Evolutionary conservation across 371 early-diverging fungal genomes (phyloP).

Genomic region (Apophysomyces elegans): DNA sequence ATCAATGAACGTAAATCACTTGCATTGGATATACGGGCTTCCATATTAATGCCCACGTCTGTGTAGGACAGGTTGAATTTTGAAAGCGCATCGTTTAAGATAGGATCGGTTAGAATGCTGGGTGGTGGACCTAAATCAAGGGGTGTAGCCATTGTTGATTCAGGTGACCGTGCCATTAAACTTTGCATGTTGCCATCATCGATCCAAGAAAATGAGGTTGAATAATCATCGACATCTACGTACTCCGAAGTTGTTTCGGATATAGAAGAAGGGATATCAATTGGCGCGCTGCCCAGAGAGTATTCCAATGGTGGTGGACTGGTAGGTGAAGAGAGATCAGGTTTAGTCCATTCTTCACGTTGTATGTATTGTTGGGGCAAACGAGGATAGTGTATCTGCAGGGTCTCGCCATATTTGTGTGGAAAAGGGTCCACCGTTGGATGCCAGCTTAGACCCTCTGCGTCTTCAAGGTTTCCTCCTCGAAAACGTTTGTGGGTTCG

Average conservation of each 20-base stretch:
- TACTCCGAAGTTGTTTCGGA: constrained; percentile 11
- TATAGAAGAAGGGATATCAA: not conserved
- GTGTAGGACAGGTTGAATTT: constrained; percentile 36
- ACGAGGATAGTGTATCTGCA: constrained; percentile 5
- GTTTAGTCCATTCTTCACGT: constrained; percentile 4
- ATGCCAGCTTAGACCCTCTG: constrained; percentile 1
- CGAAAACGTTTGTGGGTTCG: constrained; percentile 30
- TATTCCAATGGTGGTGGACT: constrained; percentile 8
- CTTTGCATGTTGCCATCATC: constrained; percentile 5
- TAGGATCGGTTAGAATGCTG: not conserved
- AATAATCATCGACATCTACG: constrained; percentile 4
- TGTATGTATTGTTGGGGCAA: constrained; percentile 1
- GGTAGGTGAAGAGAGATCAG: constrained; percentile 2
- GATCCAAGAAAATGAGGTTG: constrained; percentile 5
- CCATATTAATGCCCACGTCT: constrained; percentile 36
- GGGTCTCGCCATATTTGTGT: constrained; percentile 7
- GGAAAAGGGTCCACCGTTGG: constrained; percentile 2
- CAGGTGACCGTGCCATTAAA: constrained; percentile 24
- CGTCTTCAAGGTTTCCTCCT: constrained; percentile 19
- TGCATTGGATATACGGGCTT: constrained; percentile 37
- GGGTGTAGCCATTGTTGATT: constrained; percentile 12
- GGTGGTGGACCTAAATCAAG: not conserved
- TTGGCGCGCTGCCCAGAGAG: not conserved
- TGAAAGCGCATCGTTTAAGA: constrained; percentile 25
- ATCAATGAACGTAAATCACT: constrained; percentile 36